Conservation (phyloP, 1,284 basidiomycete species). For the Sporisorium reilianum region DNA sequence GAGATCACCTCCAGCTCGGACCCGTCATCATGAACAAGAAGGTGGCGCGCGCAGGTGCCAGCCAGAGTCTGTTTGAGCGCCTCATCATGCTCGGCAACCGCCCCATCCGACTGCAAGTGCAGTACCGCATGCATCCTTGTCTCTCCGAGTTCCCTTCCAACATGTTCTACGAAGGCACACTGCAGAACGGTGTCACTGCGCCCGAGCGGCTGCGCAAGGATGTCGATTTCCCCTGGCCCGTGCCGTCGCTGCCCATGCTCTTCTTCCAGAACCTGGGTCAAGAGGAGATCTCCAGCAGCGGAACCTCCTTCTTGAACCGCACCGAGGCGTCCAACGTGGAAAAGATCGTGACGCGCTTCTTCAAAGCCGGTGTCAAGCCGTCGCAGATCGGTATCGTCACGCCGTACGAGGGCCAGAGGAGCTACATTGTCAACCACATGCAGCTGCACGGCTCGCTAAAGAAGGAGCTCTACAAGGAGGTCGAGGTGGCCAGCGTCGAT, state of each 20-base stretch:
- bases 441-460: slow-evolving; percentile 97
- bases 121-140: slow-evolving; percentile 99
- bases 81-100: slow-evolving; percentile 94
- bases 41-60: slow-evolving; percentile 94
- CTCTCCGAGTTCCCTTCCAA: slow-evolving; percentile 99
- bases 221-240: slow-evolving; percentile 99
- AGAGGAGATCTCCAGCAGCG: slow-evolving; percentile 97
- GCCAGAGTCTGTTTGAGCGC: slow-evolving; percentile 96
- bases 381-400: slow-evolving; percentile 98
- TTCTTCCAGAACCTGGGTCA: slow-evolving; percentile 99
- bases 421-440: slow-evolving; percentile 99
- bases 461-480: slow-evolving; percentile 99
- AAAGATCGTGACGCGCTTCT: slow-evolving; percentile 99
- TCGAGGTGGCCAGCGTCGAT: slow-evolving; percentile 98
- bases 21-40: slow-evolving; percentile 99
- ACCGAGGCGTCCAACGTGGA: slow-evolving; percentile 99
- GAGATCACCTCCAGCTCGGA: slow-evolving; percentile 95
- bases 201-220: slow-evolving; percentile 96
- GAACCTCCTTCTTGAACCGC: slow-evolving; percentile 98
- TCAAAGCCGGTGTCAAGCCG: slow-evolving; percentile 96
- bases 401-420: slow-evolving; percentile 98
- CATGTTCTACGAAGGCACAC: slow-evolving; percentile 99
- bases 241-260: slow-evolving; percentile 98
- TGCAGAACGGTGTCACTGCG: slow-evolving; percentile 99
- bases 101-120: slow-evolving; percentile 97